Evolutionary conservation across 495 filamentous ascomycete species (phyloP), one percentile per base, ranked within the genome.

Genomic region (Neurospora pannonica): DNA sequence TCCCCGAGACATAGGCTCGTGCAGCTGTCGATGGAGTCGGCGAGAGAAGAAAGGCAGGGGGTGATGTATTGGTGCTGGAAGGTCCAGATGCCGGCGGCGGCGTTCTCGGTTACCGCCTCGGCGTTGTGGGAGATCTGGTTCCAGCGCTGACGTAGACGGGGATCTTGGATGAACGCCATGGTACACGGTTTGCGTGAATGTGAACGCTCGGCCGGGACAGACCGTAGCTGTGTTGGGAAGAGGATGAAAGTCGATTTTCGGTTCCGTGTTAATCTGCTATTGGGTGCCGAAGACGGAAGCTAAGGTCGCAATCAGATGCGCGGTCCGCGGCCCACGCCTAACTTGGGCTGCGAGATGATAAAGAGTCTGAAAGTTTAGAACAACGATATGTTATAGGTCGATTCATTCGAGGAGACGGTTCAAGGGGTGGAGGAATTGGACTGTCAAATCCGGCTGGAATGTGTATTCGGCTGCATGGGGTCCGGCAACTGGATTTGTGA

Each of bases 51-150:
- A 40, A 97, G 84, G 77, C 96, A 98, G 0, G 96, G 96, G 43
- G 86, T 89, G 74, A 99, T 83, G 82, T 97, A 99, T 72, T 88
- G 85, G 74, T 97, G 93, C 37, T 91, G 90, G 78, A 98, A 95
- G 72, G 90, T 90, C 88, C 93, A 99, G 81, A 98, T 91, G 73
- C 90, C 89, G 71, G 92, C 93, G 75, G 95, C 95, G 72, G 97
- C 94, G 46, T 90, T 92, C 80, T 97, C 94, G 73, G 97, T 97
- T 28, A 93, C 97, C 21, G 92, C 89, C 82, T 98, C 97, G 83
- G 97, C 89, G 76, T 94, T 97, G 77, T 96, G 92, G 46, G 94
- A 93, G 79, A 99, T 89, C 77, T 95, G 92, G 78, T 98, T 97
- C 87, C 97, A 92, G 79, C 91, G 92, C 80, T 97, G 94, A 46